Conservation (phyloP, 2,329 filamentous ascomycete species). For the Penicillium sp. region DNA sequence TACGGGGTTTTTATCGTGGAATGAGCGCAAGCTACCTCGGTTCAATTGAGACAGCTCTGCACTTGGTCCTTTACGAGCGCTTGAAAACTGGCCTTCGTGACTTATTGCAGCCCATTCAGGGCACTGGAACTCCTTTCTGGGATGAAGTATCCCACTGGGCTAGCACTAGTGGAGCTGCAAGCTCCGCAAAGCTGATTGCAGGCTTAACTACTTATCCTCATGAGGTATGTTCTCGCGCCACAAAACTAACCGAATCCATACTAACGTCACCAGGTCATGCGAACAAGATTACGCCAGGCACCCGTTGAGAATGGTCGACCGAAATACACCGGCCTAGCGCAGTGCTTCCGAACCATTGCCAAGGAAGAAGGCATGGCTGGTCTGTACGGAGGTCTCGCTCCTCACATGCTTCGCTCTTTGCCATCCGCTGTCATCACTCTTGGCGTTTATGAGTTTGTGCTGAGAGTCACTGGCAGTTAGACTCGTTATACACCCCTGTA, state of each 20-base stretch:
- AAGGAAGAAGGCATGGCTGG: conserved; percentile 39
- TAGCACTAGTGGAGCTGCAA: conserved; percentile 37
- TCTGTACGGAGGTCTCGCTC: conserved; percentile 39
- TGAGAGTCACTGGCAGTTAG: conserved; percentile 21
- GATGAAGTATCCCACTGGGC: conserved; percentile 30
- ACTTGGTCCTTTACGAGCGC: conserved; percentile 39
- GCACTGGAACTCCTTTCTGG: conserved; percentile 22
- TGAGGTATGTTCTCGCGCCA: conserved; percentile 25
- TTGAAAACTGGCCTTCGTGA: conserved; percentile 31
- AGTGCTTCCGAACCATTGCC: conserved; percentile 36
- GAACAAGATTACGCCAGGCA: conserved; percentile 39
- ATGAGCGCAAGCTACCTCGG: background rate
- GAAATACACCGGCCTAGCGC: conserved; percentile 39
- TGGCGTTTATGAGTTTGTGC: conserved; percentile 41
- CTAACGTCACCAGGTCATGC: conserved; percentile 30
- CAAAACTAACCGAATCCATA: background rate
- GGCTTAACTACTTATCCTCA: conserved; percentile 38
- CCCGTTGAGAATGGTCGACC: conserved; percentile 35
- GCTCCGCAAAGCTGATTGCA: conserved; percentile 36
- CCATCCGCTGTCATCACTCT: conserved; percentile 40
- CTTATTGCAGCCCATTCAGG: conserved; percentile 22
- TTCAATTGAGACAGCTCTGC: conserved; percentile 38
- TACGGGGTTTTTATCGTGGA: conserved; percentile 65
- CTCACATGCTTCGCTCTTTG: conserved; percentile 38
- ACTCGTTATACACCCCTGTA: background rate